Evolutionary conservation across 192 early-diverging fungal genomes (phyloP).

Genomic region (Podila horticola): DNA sequence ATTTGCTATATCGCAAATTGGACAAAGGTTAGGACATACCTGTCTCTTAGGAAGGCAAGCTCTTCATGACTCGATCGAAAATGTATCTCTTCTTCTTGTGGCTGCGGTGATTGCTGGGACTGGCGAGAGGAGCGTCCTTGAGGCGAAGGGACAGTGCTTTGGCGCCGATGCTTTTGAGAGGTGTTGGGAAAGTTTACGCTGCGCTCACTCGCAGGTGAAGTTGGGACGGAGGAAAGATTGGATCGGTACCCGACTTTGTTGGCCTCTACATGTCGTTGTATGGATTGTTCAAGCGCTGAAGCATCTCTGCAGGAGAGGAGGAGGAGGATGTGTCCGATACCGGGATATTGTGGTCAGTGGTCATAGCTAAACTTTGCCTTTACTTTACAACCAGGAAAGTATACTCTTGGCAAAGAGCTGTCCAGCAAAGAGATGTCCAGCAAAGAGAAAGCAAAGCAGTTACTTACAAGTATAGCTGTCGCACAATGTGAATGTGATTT

Average conservation of each 20-base stretch:
- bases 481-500: constrained; percentile 40
- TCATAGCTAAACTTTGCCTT: no score
- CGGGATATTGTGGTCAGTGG: no score
- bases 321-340: neutral
- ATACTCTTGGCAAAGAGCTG: no score
- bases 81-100: constrained; percentile 27
- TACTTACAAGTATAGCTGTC: constrained; percentile 47
- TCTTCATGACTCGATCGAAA: constrained; percentile 50
- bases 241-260: constrained; percentile 45
- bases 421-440: neutral
- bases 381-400: no score
- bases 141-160: constrained; percentile 17
- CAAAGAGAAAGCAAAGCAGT: neutral
- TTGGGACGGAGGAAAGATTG: constrained; percentile 21
- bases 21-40: constrained; percentile 3
- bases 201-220: constrained; percentile 30
- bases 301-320: constrained; percentile 28
- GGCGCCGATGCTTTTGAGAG: constrained; percentile 10
- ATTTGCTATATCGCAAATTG: no score
- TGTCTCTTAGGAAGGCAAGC: constrained; percentile 39
- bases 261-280: constrained; percentile 52
- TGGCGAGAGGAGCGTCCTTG: constrained; percentile 10
- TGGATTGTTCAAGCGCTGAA: constrained; percentile 41
- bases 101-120: constrained; percentile 17
- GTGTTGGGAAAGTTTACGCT: constrained; percentile 18